Percentiles rank a stretch among this genome's conserved stretches.
Conservation (phyloP, 805 yeast genomes). For the Candida succiphila region DNA sequence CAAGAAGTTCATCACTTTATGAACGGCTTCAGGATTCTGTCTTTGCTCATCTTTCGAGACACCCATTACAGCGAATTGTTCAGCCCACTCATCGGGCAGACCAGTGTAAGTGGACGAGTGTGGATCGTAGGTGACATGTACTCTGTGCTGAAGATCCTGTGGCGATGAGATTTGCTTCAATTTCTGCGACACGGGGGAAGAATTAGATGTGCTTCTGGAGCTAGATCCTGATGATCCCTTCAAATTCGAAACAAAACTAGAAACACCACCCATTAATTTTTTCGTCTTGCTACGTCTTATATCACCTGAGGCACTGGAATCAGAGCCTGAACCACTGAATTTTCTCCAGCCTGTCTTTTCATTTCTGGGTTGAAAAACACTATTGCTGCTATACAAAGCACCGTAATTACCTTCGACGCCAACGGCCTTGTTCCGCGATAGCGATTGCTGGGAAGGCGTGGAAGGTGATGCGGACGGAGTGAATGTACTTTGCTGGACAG, state of each 20-base stretch:
- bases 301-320: not conserved
- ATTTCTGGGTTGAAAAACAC: not conserved
- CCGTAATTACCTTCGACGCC: not conserved
- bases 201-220: not conserved
- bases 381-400: not conserved
- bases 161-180: conserved; percentile 74
- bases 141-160: conserved; percentile 79
- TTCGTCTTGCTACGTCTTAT: conserved; percentile 30
- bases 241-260: conserved; percentile 26
- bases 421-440: not conserved
- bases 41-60: conserved; percentile 82
- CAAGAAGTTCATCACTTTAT: conserved; percentile 19
- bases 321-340: not conserved
- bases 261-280: conserved; percentile 49
- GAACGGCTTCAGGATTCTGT: conserved; percentile 86
- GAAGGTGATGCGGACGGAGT: not conserved
- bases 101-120: conserved; percentile 85
- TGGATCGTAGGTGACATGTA: conserved; percentile 87
- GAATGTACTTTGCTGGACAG: not conserved
- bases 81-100: conserved; percentile 88
- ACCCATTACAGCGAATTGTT: conserved; percentile 72
- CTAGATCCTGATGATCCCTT: conserved; percentile 4
- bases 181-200: conserved; percentile 5
- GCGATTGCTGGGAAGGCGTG: not conserved
- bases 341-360: not conserved